Evolutionary conservation across 768 basidiomycete species (phyloP), one percentile per base, ranked within the genome.

Genomic region (Lepiota brunneoincarnata): DNA sequence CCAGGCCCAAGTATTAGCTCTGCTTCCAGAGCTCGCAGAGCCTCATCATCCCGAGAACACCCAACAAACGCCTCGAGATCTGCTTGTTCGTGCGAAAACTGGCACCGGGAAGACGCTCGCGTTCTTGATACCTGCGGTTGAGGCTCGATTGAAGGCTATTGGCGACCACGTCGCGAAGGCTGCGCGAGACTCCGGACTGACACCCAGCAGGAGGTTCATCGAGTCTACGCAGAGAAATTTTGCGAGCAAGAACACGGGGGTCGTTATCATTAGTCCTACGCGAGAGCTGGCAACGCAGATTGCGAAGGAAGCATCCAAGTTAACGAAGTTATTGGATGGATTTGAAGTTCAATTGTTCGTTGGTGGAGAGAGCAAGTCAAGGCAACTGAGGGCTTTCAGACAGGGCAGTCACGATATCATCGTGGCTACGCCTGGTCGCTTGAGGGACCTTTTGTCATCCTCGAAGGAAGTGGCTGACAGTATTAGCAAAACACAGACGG

Each of bases 221-320:
- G 52, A 51, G 34, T 62, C 61, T 21, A 75, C 76, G 11, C 64
- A 60, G 52, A 58, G 61, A 3, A 59, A 57, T 1, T 82, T 75
- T 64, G 74, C 81, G 0, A 69, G 71, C 7, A 62, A 71, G 5
- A 71, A 78, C 37, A 83, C 82, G 34, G 93, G 94, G 1, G 75
- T 86, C 0, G 77, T 98, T 18, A 77, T 98, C 60, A 84, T 98
- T 67, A 91, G 85, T 20, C 93, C 94, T 2, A 97, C 94, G 3
- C 82, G 94, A 48, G 94, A 98, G 64, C 72, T 93, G 40, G 94
- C 94, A 4, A 86, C 87, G 1, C 92, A 94, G 67, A 96, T 95
- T 57, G 93, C 93, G 20, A 82, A 80, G 18, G 92, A 96, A 64
- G 92, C 93, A 1, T 63, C 78, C 23, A 82, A 81, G 59, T 70